A percentile compares a stretch with the other conserved stretches of the same genome.
These are phyloP conservation scores for Coniochaeta prunicola DNA, from an alignment of 2,329 filamentous ascomycete species.

Conservation along the genomic window DNA sequence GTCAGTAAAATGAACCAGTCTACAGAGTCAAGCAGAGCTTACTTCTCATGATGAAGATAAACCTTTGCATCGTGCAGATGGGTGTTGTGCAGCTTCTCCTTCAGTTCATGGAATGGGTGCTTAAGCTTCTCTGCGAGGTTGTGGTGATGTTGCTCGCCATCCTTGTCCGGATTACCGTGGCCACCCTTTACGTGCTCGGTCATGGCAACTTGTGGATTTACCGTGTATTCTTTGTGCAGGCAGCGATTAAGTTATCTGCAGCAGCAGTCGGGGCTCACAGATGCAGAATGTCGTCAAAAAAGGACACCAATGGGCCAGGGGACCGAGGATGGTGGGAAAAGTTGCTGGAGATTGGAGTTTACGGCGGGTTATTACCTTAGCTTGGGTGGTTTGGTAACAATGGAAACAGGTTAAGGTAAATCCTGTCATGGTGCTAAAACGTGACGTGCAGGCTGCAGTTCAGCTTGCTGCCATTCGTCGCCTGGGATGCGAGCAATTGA, in stretches of 20 bases:
- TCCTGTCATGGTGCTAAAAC: neutral
- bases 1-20: neutral
- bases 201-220: neutral
- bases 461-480: neutral
- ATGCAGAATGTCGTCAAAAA: neutral
- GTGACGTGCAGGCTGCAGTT: neutral
- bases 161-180: slow-evolving; percentile 4
- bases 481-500: neutral
- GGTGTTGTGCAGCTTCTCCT: slow-evolving; percentile 46
- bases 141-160: slow-evolving; percentile 14
- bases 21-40: slow-evolving; percentile 9
- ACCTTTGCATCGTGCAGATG: slow-evolving; percentile 52
- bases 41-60: slow-evolving; percentile 53
- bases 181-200: neutral
- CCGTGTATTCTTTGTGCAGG: neutral
- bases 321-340: neutral
- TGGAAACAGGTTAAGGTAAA: neutral
- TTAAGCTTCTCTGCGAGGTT: slow-evolving; percentile 41
- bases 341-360: neutral
- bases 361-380: neutral
- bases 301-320: neutral
- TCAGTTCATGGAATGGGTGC: slow-evolving; percentile 35
- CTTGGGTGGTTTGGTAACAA: no score
- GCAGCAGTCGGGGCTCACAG: neutral
- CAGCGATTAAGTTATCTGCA: neutral